Conservation (phyloP, 2,329 filamentous ascomycete species). For the Fusarium poae region DNA sequence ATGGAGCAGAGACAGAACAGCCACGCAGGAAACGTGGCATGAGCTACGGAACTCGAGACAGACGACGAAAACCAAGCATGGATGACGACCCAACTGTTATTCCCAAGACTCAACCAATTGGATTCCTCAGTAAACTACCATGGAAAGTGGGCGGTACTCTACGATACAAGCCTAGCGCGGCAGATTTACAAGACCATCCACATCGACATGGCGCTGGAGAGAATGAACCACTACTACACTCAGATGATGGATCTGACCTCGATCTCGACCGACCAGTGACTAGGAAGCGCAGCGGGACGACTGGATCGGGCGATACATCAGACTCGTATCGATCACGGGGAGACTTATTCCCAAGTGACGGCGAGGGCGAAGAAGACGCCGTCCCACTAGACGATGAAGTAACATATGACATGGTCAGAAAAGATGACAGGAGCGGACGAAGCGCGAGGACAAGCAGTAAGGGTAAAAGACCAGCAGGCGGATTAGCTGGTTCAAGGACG, state of each 20-base stretch:
- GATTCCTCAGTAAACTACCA: slow-evolving; percentile 85
- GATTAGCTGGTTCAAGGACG: slow-evolving; percentile 61
- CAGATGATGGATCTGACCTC: slow-evolving; percentile 51
- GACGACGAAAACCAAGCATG: slow-evolving; percentile 60
- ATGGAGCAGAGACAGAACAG: slow-evolving; percentile 63
- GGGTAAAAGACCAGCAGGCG: slow-evolving; percentile 63
- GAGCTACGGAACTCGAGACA: slow-evolving; percentile 84
- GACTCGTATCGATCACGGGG: slow-evolving; percentile 90
- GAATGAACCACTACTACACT: slow-evolving; percentile 75
- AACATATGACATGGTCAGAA: slow-evolving; percentile 81
- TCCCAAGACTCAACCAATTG: slow-evolving; percentile 85
- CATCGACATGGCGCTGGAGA: slow-evolving; percentile 68
- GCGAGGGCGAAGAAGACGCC: slow-evolving; percentile 88
- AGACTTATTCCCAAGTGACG: slow-evolving; percentile 90
- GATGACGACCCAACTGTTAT: slow-evolving; percentile 89
- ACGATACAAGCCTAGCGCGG: slow-evolving; percentile 90
- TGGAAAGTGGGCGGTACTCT: slow-evolving; percentile 87
- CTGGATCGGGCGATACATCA: slow-evolving; percentile 82
- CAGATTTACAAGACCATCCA: slow-evolving; percentile 90
- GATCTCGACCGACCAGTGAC: slow-evolving; percentile 50
- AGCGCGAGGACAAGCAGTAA: slow-evolving; percentile 70
- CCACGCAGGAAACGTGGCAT: slow-evolving; percentile 82
- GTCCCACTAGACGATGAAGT: slow-evolving; percentile 95
- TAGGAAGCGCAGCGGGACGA: slow-evolving; percentile 79
- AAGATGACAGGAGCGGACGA: slow-evolving; percentile 77